Percentiles rank a stretch among this genome's conserved stretches.
Conservation (phyloP, 441 rosid genomes). For the Manihot esculenta region DNA sequence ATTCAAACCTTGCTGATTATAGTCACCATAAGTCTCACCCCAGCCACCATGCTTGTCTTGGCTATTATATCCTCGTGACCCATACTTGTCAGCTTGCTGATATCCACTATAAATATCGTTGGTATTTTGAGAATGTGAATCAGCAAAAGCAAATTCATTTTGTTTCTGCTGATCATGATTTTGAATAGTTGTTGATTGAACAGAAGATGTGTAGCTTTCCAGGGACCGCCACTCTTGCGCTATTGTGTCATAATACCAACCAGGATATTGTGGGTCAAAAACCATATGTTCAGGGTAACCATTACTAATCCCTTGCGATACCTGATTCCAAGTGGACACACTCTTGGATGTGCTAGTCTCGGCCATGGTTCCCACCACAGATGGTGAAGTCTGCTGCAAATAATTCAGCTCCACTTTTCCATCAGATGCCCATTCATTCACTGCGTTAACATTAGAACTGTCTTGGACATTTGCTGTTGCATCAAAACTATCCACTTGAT, state of each 20-base stretch:
- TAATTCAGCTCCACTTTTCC: conserved; percentile 53
- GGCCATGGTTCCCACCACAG: conserved; percentile 43
- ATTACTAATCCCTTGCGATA: conserved; percentile 48
- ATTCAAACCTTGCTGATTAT: conserved; percentile 39
- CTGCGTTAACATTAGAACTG: conserved; percentile 27
- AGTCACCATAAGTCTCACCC: conserved; percentile 45
- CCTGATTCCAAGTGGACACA: conserved; percentile 68
- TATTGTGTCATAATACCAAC: conserved; percentile 85
- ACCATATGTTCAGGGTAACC: conserved; percentile 90
- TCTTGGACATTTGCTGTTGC: conserved; percentile 31
- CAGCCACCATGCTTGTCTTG: conserved; percentile 49
- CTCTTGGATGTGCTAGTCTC: conserved; percentile 52
- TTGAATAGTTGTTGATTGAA: conserved; percentile 44
- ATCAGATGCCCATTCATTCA: conserved; percentile 45
- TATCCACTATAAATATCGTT: conserved; percentile 33
- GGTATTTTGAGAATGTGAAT: conserved; percentile 35
- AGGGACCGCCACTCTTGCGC: conserved; percentile 66
- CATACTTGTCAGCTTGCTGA: conserved; percentile 43
- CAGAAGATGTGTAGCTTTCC: conserved; percentile 64
- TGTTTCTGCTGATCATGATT: conserved; percentile 49
- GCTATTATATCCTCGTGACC: conserved; percentile 35
- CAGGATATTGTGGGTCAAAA: conserved; percentile 91
- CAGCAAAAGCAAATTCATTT: conserved; percentile 43
- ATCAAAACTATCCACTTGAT: conserved; percentile 58
- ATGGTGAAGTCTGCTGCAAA: conserved; percentile 56